Percentiles rank a stretch among this genome's conserved stretches.
These are phyloP conservation scores for Carex scoparia DNA, from an alignment of 176 grass and related monocot species.

Conservation along the genomic window DNA sequence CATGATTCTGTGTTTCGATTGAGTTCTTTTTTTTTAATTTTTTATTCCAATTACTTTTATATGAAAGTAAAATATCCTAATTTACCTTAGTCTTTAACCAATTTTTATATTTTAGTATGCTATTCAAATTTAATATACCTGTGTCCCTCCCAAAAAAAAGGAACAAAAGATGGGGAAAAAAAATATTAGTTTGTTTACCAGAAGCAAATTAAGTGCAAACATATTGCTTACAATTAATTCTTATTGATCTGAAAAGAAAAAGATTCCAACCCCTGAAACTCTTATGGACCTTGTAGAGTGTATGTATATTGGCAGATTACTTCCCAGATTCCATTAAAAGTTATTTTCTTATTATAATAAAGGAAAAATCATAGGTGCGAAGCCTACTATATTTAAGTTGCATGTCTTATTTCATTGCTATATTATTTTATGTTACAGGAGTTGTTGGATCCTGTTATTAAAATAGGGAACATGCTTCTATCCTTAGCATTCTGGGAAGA, in stretches of 20 bases:
- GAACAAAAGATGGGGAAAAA: neutral
- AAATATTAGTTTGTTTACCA: neutral
- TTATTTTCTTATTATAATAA: neutral
- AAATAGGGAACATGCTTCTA: constrained; percentile 59
- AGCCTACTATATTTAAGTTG: neutral
- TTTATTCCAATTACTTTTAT: neutral
- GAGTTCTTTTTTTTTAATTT: neutral
- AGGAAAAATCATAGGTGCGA: neutral
- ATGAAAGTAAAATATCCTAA: neutral
- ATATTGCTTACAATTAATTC: neutral
- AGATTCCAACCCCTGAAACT: neutral
- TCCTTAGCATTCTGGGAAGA: constrained; percentile 76
- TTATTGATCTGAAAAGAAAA: neutral
- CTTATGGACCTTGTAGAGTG: neutral
- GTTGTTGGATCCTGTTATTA: constrained; percentile 60
- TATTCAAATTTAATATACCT: neutral
- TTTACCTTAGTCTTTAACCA: neutral
- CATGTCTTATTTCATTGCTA: constrained; percentile 1
- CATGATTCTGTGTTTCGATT: neutral
- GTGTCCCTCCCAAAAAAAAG: neutral
- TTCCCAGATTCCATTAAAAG: neutral
- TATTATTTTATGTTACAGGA: constrained; percentile 43
- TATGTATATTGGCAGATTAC: neutral
- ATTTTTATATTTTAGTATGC: neutral
- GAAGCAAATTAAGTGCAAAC: neutral